These are phyloP conservation scores for Pezicula rhizophila DNA, from an alignment of 2,329 filamentous ascomycete species.

Conservation along the genomic window DNA sequence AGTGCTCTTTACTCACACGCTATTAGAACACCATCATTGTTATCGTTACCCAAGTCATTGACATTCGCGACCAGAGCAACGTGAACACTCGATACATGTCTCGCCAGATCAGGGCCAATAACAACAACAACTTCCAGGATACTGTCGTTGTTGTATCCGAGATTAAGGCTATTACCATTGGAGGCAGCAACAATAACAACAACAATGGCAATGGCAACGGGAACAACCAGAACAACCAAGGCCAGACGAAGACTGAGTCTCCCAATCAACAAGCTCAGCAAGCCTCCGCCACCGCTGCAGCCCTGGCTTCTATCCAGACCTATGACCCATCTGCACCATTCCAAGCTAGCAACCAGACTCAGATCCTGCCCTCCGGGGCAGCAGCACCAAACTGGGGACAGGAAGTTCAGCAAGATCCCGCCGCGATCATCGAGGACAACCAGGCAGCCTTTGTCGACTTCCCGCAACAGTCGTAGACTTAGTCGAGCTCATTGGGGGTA, in stretches of 20 bases:
- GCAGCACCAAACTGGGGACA: conserved; percentile 2
- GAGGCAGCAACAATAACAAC: background rate
- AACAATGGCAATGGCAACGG: conserved; percentile 2
- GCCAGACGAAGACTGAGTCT: conserved; percentile 14
- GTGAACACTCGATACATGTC: conserved; percentile 19
- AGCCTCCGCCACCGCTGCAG: conserved; percentile 6
- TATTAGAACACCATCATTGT: conserved; percentile 23
- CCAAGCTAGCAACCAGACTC: conserved; percentile 4
- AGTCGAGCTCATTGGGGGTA: background rate
- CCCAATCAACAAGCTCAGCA: conserved; percentile 3
- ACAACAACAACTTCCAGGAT: conserved; percentile 6
- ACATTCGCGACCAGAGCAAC: conserved; percentile 15
- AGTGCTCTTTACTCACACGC: conserved; percentile 3
- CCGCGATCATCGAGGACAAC: conserved; percentile 18
- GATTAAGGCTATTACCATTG: conserved; percentile 7
- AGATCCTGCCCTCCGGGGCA: conserved; percentile 1
- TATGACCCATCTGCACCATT: conserved; percentile 5
- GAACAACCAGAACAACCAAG: conserved; percentile 8
- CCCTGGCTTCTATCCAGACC: conserved; percentile 5
- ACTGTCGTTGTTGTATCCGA: conserved; percentile 16
- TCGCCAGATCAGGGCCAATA: conserved; percentile 20
- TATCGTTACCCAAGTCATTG: conserved; percentile 21
- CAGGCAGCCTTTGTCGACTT: conserved; percentile 14
- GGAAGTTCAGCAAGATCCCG: conserved; percentile 14
- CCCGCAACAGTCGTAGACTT: background rate